Base-by-base conservation (phyloP, 2,329 filamentous ascomycete genomes). In the Penicillium glabrum region DNA sequence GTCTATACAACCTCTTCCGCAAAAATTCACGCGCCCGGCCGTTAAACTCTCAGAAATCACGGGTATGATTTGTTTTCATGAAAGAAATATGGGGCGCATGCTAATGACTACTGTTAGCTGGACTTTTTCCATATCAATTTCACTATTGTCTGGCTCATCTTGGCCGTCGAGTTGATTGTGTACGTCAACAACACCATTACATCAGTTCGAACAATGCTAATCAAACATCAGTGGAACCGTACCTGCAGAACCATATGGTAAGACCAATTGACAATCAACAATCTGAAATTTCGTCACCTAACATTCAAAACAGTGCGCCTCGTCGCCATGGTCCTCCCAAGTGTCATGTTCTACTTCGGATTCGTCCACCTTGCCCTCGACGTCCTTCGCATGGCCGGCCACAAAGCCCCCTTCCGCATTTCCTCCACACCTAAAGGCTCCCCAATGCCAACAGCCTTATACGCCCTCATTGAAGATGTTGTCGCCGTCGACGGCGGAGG, bases 391-490 rank as follows among this genome's bases (percentile, higher is more conserved):
- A 70, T 72, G 41, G 61, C 65, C 53, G 75, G 77, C n/a, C 72
- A 67, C 59, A 76, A 75, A 64, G 82, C 85, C 0, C 85, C 84
- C 0, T 87, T 85, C 65, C 82, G 84, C 46, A 84, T 89, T 59
- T 87, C 84, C 52, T 88, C 86, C 2, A 84, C 85, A 0, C 79
- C 79, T 0, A 86, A 85, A 66, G 86, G 86, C 19, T 79, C 79
- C 16, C 74, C 71, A 5, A 82, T 88, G 56, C 79, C 82, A 3
- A 87, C 87, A 0, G 81, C 84, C 2, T 79, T 83, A 1, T 86
- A 87, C 63, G 87, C 86, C 49, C 79, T 89, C 29, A 83, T 89
- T 26, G 87, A 89, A 71, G 87, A 89, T 64, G 80, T 88, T 24
- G 81, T 88, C 14, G 86, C 84, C 5, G 87, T 89, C 41, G 87